phyloP scores from a whole-genome alignment of 2,329 filamentous ascomycete species.

The Epichloe baconii region DNA sequence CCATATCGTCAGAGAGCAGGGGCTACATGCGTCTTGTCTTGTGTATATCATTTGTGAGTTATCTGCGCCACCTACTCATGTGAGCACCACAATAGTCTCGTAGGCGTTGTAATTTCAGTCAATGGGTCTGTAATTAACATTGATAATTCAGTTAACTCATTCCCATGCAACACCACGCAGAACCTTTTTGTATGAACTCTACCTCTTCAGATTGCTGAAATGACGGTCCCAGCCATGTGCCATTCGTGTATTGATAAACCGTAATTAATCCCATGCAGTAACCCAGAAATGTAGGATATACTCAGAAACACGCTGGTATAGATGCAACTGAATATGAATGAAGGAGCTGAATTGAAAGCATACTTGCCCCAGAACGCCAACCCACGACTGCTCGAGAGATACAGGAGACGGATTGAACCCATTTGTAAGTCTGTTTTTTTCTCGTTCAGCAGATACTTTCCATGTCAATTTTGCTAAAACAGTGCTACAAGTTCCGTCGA shows the following conservation, averaged over 20 bases:
- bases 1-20: neutral
- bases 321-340: slow-evolving; percentile 1
- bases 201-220: neutral
- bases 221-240: neutral
- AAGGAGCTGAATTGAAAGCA: neutral
- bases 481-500: neutral
- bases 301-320: slow-evolving; percentile 1
- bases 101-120: neutral
- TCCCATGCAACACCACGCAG: neutral
- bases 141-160: neutral
- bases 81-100: neutral
- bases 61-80: neutral
- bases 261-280: slow-evolving; percentile 5
- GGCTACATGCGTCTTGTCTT: neutral
- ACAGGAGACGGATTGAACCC: neutral
- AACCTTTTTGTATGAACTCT: neutral
- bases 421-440: neutral
- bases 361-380: neutral
- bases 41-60: neutral
- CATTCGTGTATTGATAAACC: neutral
- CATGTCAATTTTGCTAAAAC: neutral
- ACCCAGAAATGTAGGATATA: slow-evolving; percentile 5
- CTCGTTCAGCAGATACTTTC: neutral
- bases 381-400: neutral
- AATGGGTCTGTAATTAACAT: neutral